Evolutionary conservation across 169 alveolate genomes (phyloP).

Genomic region (Perkinsus olseni): DNA sequence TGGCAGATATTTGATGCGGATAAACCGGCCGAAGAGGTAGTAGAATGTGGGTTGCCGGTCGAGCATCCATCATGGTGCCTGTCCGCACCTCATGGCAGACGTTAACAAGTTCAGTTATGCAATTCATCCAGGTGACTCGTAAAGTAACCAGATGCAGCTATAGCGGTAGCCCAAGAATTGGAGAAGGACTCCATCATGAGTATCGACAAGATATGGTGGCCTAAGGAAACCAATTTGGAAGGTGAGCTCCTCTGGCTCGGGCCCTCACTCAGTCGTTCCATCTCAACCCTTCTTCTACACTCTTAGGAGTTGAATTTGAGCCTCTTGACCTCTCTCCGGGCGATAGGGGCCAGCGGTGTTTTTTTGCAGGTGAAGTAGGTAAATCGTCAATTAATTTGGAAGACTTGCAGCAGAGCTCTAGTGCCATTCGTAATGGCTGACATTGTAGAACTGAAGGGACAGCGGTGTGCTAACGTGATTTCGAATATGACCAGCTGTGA

Average conservation of each 20-base stretch:
- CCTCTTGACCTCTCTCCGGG: no score
- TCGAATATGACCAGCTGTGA: background rate
- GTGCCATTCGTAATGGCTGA: background rate
- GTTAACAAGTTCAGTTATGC: no score
- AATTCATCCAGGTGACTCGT: background rate
- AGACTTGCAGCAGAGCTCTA: background rate
- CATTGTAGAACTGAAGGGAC: background rate
- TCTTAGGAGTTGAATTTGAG: no score
- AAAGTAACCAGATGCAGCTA: background rate
- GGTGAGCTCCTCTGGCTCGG: no score
- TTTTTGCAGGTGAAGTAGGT: background rate
- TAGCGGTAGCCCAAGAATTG: background rate
- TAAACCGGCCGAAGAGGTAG: background rate
- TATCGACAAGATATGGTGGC: background rate
- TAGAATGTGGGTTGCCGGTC: no score
- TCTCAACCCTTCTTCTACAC: no score
- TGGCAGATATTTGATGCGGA: constrained; percentile 23
- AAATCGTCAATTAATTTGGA: background rate
- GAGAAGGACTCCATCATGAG: background rate
- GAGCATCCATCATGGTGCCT: no score
- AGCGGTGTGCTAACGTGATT: background rate
- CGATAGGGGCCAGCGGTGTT: background rate
- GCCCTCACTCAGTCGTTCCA: no score
- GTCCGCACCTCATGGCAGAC: no score
- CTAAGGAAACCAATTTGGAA: background rate